A percentile compares a stretch with the other conserved stretches of the same genome.
phyloP scores from a whole-genome alignment of 202 grass and related monocot species.

The Panicum virgatum region DNA sequence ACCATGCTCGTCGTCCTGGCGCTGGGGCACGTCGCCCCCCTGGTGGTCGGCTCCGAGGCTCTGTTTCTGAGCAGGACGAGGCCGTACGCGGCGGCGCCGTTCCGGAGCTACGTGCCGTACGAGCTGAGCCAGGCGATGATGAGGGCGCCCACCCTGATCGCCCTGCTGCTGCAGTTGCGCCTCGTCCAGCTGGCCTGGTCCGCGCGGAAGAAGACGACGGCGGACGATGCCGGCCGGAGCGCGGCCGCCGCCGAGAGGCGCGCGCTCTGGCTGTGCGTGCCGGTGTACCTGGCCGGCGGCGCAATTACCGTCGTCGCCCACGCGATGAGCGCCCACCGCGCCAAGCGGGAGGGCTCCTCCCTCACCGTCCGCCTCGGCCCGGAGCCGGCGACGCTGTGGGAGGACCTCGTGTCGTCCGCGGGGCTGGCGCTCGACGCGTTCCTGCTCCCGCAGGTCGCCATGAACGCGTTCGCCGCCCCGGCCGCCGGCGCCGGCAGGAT shows the following conservation, averaged over 20 bases:
- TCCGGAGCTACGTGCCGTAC: conserved; percentile 8
- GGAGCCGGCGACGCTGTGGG: conserved; percentile 35
- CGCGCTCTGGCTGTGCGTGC: conserved; percentile 48
- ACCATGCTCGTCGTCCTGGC: conserved; percentile 60
- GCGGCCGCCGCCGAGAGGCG: conserved; percentile 30
- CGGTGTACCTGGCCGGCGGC: conserved; percentile 41
- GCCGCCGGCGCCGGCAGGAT: neutral
- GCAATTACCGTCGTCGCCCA: conserved; percentile 34
- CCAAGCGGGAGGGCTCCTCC: too few species aligned
- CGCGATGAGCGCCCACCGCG: neutral
- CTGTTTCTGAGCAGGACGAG: conserved; percentile 36
- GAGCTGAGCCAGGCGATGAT: conserved; percentile 57
- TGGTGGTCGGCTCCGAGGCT: conserved; percentile 58
- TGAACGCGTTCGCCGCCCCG: conserved; percentile 32
- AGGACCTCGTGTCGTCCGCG: conserved; percentile 49
- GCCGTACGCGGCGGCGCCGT: neutral
- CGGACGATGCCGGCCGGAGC: neutral
- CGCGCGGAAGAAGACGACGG: neutral
- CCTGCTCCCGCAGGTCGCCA: conserved; percentile 57
- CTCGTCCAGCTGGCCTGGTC: conserved; percentile 57
- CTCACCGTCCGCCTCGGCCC: neutral
- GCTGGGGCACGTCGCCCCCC: conserved; percentile 43
- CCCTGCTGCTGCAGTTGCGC: conserved; percentile 60
- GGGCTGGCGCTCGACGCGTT: conserved; percentile 56
- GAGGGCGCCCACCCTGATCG: conserved; percentile 49